Base-by-base conservation (phyloP, 805 yeast genomes). In the Sugiyamaella marilandica region DNA sequence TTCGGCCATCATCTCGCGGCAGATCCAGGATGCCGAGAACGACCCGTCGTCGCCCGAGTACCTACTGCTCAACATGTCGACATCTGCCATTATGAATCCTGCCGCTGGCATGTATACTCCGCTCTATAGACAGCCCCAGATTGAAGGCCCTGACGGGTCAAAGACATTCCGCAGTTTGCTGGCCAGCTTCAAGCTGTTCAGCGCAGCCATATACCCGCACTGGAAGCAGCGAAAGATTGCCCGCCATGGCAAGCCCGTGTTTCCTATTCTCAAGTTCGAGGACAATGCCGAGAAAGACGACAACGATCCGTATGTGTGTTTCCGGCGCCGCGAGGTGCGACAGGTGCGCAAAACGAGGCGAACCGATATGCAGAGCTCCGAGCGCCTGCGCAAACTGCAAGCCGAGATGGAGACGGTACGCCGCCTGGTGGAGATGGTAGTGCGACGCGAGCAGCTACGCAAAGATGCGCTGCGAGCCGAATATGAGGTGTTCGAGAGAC, bases 281-380 rank as follows among this genome's bases (percentile, higher is more conserved):
- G 91, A 87, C 60, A 81, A 80, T 53, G 81, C 80, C 52, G 94
- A 88, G 54, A 90, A 90, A 64, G 97, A 91, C 63, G 97, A 91
- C 63, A 80, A 79, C 55, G 97, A 94, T 68, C 98, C 99, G 1
- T 94, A 94, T 68, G 85, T 89, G 39, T 89, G 97, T 72, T 94
- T 94, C 75, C 81, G 99, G 63, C 83, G 97, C 60, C 85, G 99
- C 68, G 98, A 91, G 65, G 85, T 89, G 59, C 82, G 99, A 59
- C 97, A 87, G 65, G 94, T 95, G 31, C 85, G 99, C 68, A 94
- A 94, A 68, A 94, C 99, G 0, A 82, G 99, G 68, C 81, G 98
- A 58, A 87, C 97, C 0, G 99, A 94, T 71, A 80, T 87, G 33
- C 87, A 89, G 61, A 89, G 94, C 60, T 84, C 90, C 11, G 97